Conservation (phyloP, 495 filamentous ascomycete species). For the Trichoderma gamsii region DNA sequence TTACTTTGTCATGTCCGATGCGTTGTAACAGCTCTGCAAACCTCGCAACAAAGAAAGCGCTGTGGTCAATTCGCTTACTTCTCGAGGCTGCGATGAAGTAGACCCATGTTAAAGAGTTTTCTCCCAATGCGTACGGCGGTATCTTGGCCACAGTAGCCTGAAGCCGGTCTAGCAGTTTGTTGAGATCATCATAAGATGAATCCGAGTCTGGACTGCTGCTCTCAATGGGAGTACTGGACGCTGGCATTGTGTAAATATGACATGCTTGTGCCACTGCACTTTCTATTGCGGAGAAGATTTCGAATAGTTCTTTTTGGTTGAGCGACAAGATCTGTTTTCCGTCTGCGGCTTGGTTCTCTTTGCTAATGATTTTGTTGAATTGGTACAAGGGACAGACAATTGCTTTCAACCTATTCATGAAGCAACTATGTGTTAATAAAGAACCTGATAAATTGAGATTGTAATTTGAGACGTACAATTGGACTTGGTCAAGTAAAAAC, state of each 20-base stretch:
- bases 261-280: slow-evolving; percentile 3
- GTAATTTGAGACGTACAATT: neutral
- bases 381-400: neutral
- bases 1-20: slow-evolving; percentile 3
- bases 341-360: neutral
- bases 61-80: neutral
- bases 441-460: neutral
- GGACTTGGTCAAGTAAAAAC: neutral
- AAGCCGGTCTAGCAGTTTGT: neutral
- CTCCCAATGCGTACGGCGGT: neutral
- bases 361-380: neutral
- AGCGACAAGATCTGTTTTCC: neutral
- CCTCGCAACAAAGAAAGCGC: neutral
- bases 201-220: neutral
- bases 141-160: neutral
- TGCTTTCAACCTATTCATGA: neutral
- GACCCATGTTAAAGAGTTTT: slow-evolving; percentile 7
- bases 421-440: neutral
- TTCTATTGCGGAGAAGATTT: slow-evolving; percentile 1
- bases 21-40: neutral
- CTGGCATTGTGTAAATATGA: neutral
- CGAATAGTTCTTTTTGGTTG: neutral
- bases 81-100: neutral
- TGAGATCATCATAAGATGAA: neutral
- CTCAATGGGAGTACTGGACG: neutral